These are phyloP conservation scores for Geranium incanum DNA, from an alignment of 441 rosid species.

Conservation along the genomic window DNA sequence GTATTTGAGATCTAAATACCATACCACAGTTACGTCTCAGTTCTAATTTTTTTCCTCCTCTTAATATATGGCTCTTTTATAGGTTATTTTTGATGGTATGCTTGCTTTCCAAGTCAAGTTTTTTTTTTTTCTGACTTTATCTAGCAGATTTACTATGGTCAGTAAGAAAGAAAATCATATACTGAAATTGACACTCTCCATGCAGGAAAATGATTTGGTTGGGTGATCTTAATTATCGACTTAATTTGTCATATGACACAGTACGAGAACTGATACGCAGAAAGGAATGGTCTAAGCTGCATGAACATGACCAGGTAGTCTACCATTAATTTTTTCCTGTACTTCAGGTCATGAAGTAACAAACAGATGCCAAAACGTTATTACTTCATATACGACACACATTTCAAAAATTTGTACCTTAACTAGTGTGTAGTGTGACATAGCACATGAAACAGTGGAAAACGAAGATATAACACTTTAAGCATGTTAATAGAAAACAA, in stretches of 20 bases:
- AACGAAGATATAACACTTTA: background rate
- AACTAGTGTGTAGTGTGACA: background rate
- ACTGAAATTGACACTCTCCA: conserved; percentile 4
- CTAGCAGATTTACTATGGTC: background rate
- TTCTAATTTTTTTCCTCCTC: background rate
- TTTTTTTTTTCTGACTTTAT: background rate
- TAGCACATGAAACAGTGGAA: background rate
- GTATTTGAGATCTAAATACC: conserved; percentile 21
- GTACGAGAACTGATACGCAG: conserved; percentile 51
- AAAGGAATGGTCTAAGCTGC: conserved; percentile 61
- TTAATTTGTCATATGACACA: conserved; percentile 68
- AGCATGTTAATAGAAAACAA: background rate
- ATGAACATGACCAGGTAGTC: conserved; percentile 77
- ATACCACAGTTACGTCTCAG: background rate
- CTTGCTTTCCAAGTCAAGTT: background rate
- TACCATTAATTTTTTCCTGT: background rate
- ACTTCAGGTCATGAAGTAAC: background rate
- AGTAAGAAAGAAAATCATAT: background rate
- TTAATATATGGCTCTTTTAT: background rate
- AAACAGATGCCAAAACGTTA: background rate
- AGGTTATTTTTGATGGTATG: background rate
- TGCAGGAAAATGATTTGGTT: conserved; percentile 78
- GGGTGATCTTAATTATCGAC: conserved; percentile 88
- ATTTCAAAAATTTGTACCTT: background rate
- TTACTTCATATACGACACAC: background rate